Evolutionary conservation across 352 stramenopile genomes (phyloP), one percentile per base, ranked within the genome.

Genomic region (Albugo candida): DNA sequence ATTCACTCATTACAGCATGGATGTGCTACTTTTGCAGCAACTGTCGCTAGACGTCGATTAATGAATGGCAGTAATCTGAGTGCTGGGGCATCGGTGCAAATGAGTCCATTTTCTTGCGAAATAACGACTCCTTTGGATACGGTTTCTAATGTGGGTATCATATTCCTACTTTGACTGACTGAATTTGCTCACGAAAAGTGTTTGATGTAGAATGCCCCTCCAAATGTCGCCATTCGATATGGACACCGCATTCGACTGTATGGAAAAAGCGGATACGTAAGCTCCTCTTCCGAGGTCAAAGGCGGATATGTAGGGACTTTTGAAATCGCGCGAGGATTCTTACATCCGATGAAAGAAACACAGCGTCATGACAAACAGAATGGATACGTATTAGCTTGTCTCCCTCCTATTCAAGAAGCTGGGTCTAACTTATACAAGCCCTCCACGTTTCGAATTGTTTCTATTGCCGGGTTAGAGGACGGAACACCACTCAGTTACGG

Each of bases 401-500:
- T 86, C 11, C 67, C 69, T n/a, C 69, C 67, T 0, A 65, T 85
- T 14, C 51, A 64, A 19, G 43, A 59, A 16, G 58, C 51, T 0
- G 58, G 59, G 11, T 51, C 51, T 0, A 59, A 66, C 14, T 51
- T 63, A 34, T 89, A 69, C 41, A 67, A 60, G 3, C 45, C 59
- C 5, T 81, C 70, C n/a, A 67, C 46, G 14, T 86, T 85, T 37
- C 62, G 62, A 13, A 77, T 89, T 51, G 48, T 77, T 38, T 84
- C 77, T 20, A 73, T 70, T n/a, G 63, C 50, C n/a, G 68, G 72
- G 18, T 43, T 79, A 13, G 58, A 56, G 0, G 41, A 64, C 11
- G 77, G 77, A 13, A 74, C 61, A 2, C 70, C 77, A 13, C 71
- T 89, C 47, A 80, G 67, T 55, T 89, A 89, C 36, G 74, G 73